These are phyloP conservation scores for Candida bentonensis DNA, from an alignment of 805 yeast species.

Conservation along the genomic window DNA sequence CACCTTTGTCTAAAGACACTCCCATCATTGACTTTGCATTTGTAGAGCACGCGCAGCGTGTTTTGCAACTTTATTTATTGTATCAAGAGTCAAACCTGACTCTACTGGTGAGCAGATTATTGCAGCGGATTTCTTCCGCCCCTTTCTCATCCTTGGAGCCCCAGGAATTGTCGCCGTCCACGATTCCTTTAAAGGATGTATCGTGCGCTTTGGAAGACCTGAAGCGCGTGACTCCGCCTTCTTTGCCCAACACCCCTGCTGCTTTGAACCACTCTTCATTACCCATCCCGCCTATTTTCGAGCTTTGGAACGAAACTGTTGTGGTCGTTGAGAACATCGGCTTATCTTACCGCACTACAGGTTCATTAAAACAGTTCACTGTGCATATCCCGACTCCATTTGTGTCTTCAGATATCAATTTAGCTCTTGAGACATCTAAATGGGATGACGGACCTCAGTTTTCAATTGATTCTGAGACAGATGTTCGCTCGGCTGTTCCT, in stretches of 20 bases:
- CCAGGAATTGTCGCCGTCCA: not conserved
- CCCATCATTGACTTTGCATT: slow-evolving; percentile 1
- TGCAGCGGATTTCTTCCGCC: not conserved
- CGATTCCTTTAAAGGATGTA: not conserved
- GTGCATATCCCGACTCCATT: not conserved
- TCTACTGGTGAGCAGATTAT: not conserved
- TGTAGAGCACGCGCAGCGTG: not conserved
- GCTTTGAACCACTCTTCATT: not conserved
- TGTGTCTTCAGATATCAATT: not conserved
- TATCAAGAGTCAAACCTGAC: not conserved
- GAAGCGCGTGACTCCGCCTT: not conserved
- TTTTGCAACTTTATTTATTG: slow-evolving; percentile 1
- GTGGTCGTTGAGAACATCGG: not conserved
- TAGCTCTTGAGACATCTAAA: not conserved
- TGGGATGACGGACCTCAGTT: not conserved
- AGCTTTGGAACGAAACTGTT: not conserved
- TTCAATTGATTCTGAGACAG: not conserved
- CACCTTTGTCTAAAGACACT: not conserved
- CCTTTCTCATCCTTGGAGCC: not conserved
- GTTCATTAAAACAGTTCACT: not conserved
- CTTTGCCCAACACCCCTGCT: not conserved
- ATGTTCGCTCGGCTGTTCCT: slow-evolving; percentile 1
- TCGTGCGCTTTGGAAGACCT: not conserved
- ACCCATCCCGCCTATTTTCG: not conserved
- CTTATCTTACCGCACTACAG: not conserved